phyloP scores from a whole-genome alignment of 202 grass and related monocot genomes.

The Setaria viridis region DNA sequence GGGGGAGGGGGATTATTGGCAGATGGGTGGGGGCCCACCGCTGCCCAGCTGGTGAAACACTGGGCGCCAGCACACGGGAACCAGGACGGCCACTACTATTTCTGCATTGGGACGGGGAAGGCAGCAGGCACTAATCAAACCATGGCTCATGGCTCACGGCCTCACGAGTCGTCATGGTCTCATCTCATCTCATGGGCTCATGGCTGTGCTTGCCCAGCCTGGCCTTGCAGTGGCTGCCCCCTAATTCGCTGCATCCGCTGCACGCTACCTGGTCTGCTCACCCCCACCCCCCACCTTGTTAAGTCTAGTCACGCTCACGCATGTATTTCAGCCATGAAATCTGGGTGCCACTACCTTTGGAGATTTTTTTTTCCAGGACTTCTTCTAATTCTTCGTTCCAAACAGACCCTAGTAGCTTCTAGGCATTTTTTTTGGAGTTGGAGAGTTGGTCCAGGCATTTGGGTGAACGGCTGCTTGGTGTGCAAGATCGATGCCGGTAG shows the following conservation, averaged over 20 bases:
- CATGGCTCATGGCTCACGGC: constrained; percentile 36
- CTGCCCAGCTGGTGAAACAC: constrained; percentile 43
- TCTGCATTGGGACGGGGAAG: constrained; percentile 47
- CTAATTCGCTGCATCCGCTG: constrained; percentile 16
- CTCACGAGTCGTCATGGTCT: constrained; percentile 27
- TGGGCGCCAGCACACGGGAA: constrained; percentile 58
- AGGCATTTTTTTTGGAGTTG: no score
- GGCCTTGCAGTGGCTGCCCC: constrained; percentile 43
- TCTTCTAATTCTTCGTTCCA: no score
- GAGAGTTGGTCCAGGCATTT: background rate
- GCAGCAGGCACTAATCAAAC: constrained; percentile 29
- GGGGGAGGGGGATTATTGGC: background rate
- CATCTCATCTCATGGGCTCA: background rate
- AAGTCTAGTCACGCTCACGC: background rate
- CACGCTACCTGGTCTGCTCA: constrained; percentile 1
- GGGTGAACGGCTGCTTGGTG: background rate
- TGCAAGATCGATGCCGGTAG: background rate
- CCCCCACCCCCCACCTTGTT: no score
- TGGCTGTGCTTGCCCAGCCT: constrained; percentile 53
- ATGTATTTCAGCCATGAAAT: background rate
- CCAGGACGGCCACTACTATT: constrained; percentile 45
- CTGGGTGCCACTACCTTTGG: background rate
- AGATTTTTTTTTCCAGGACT: no score
- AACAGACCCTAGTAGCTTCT: no score
- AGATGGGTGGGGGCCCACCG: constrained; percentile 44